A percentile compares a stretch with the other conserved stretches of the same genome.
Evolutionary conservation across 768 basidiomycete genomes (phyloP).

Genomic region (Sporobolomyces phaffii): DNA sequence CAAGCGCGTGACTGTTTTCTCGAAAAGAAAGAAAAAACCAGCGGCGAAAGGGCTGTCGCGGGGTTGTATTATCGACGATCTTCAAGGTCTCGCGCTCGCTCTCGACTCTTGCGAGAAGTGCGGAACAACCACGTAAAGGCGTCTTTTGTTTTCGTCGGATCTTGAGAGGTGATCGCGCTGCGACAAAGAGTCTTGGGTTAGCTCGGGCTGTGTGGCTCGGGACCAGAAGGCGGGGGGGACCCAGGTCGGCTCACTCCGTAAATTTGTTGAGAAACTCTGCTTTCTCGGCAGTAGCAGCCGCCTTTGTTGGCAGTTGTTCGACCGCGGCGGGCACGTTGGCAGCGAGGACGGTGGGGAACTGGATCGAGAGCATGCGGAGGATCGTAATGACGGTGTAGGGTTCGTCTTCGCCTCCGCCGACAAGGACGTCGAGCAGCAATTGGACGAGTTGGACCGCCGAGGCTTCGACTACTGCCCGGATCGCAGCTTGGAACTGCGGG

Average conservation of each 20-base stretch:
- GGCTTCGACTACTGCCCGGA: conserved; percentile 56
- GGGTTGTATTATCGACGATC: conserved; percentile 19
- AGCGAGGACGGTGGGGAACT: conserved; percentile 66
- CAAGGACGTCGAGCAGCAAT: conserved; percentile 61
- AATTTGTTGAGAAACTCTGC: conserved; percentile 68
- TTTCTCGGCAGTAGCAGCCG: conserved; percentile 53
- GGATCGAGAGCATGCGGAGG: conserved; percentile 60
- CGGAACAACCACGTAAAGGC: conserved; percentile 51
- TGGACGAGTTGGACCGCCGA: conserved; percentile 58
- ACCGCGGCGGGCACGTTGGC: conserved; percentile 68
- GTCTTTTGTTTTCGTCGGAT: conserved; percentile 77
- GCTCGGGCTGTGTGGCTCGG: too few species aligned
- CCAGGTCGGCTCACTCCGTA: conserved; percentile 57
- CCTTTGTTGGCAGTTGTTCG: conserved; percentile 57
- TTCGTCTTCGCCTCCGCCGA: conserved; percentile 80
- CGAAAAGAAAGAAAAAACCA: not conserved
- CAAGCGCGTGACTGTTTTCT: conserved; percentile 7
- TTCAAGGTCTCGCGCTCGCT: conserved; percentile 21
- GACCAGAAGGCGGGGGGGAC: not conserved
- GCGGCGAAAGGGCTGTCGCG: not conserved
- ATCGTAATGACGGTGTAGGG: conserved; percentile 67
- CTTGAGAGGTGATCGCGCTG: conserved; percentile 61
- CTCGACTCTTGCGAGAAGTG: conserved; percentile 30
- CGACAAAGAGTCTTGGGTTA: too few species aligned
- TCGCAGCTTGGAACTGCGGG: conserved; percentile 55